These are phyloP conservation scores for Salix viminalis DNA, from an alignment of 345 rosid species.

Conservation along the genomic window DNA sequence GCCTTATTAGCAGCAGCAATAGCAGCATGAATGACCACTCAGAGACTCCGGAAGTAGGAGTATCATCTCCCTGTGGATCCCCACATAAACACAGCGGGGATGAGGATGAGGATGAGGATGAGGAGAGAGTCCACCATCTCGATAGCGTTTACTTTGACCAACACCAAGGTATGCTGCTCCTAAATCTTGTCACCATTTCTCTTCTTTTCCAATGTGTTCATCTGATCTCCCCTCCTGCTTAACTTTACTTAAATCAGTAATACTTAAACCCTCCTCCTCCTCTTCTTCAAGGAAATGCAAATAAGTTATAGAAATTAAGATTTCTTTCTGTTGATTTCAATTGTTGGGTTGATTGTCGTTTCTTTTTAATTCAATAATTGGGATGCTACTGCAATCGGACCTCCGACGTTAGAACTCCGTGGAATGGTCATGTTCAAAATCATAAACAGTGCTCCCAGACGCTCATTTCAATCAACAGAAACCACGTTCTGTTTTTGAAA, in stretches of 20 bases:
- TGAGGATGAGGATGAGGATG: not conserved
- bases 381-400: constrained; percentile 32
- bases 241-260: not conserved
- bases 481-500: constrained; percentile 10
- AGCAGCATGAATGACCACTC: not conserved
- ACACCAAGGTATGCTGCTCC: constrained; percentile 15
- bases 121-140: not conserved
- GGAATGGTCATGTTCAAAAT: constrained; percentile 20
- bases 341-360: not conserved
- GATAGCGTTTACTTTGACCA: constrained; percentile 30
- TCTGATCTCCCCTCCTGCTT: not conserved
- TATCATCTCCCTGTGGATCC: not conserved
- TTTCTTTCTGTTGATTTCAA: not conserved
- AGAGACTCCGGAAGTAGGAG: not conserved
- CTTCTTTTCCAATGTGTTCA: not conserved
- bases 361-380: no score
- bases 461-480: constrained; percentile 13
- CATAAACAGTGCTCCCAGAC: constrained; percentile 15
- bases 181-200: not conserved
- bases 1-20: not conserved
- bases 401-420: constrained; percentile 20
- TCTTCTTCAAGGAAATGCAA: not conserved
- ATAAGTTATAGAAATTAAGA: no score
- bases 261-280: not conserved
- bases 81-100: not conserved